phyloP scores from a whole-genome alignment of 192 early-diverging fungal species.

The Coemansia sp. region DNA sequence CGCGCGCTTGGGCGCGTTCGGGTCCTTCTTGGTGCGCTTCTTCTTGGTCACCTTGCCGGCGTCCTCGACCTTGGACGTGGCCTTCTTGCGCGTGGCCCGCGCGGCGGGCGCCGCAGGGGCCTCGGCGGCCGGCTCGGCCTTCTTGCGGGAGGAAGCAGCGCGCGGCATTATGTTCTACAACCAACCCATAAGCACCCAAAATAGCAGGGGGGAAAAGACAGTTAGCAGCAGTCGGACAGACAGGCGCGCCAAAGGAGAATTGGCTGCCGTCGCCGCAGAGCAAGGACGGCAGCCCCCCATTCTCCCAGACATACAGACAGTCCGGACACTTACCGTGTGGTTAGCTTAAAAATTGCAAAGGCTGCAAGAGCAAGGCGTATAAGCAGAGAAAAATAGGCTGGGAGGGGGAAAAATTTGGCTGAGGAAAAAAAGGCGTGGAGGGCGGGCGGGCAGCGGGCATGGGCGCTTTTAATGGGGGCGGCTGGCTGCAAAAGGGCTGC shows the following conservation, averaged over 20 bases:
- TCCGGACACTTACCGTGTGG: neutral
- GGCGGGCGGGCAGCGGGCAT: neutral
- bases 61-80: neutral
- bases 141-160: slow-evolving; percentile 13
- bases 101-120: neutral
- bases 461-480: neutral
- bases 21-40: slow-evolving; percentile 72
- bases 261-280: neutral
- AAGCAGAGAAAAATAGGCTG: slow-evolving; percentile 6
- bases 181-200: neutral
- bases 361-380: slow-evolving; percentile 1
- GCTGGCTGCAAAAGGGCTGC: neutral
- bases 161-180: slow-evolving; percentile 33
- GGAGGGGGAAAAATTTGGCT: slow-evolving; percentile 16
- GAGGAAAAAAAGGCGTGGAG: neutral
- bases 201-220: neutral
- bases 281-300: neutral
- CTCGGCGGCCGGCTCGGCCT: slow-evolving; percentile 15
- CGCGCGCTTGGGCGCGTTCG: slow-evolving; percentile 84
- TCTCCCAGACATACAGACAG: neutral
- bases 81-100: slow-evolving; percentile 9
- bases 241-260: too few relatives aligned
- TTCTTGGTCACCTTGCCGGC: slow-evolving; percentile 45
- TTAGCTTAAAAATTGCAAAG: neutral
- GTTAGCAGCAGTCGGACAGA: too few relatives aligned